Percentiles rank a stretch among this genome's conserved stretches.
Evolutionary conservation across 257 asterid species (phyloP).

Genomic region (Gentiana dahurica): DNA sequence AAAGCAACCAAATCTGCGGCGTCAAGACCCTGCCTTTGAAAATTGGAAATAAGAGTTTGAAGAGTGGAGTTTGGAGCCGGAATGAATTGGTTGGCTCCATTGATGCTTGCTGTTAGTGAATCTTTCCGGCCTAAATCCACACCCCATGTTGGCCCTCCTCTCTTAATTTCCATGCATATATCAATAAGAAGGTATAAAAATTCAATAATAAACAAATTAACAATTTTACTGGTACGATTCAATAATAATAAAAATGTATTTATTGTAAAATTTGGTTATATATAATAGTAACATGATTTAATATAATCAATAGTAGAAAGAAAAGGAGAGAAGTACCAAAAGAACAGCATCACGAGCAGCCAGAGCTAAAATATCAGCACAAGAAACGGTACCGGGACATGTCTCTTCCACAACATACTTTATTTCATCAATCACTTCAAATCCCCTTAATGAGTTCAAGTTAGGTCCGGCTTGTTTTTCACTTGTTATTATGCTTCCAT

Average conservation of each 20-base stretch:
- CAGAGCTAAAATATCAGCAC: conserved; percentile 29
- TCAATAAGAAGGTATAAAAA: background rate
- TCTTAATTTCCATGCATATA: conserved; percentile 5
- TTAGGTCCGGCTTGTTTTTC: conserved; percentile 29
- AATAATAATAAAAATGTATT: too few relatives aligned
- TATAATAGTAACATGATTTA: too few relatives aligned
- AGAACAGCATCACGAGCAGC: conserved; percentile 26
- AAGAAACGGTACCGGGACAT: conserved; percentile 21
- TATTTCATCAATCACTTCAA: conserved; percentile 27
- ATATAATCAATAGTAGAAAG: too few relatives aligned
- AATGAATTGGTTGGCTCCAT: conserved; percentile 21
- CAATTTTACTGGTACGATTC: too few relatives aligned
- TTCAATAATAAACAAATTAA: too few relatives aligned
- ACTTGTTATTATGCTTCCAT: conserved; percentile 11
- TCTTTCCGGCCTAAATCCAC: conserved; percentile 22
- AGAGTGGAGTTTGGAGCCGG: conserved; percentile 28
- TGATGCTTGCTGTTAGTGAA: conserved; percentile 23
- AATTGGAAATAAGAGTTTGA: conserved; percentile 16
- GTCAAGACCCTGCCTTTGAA: conserved; percentile 26
- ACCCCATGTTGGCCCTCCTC: conserved; percentile 31
- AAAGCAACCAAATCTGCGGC: conserved; percentile 44
- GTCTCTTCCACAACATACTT: conserved; percentile 19
- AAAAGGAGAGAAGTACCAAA: conserved; percentile 8
- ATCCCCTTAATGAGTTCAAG: conserved; percentile 21
- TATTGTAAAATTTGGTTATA: background rate